Evolutionary conservation across 2,329 filamentous ascomycete species (phyloP), one percentile per base, ranked within the genome.

Genomic region (Neofusicoccum ribis): DNA sequence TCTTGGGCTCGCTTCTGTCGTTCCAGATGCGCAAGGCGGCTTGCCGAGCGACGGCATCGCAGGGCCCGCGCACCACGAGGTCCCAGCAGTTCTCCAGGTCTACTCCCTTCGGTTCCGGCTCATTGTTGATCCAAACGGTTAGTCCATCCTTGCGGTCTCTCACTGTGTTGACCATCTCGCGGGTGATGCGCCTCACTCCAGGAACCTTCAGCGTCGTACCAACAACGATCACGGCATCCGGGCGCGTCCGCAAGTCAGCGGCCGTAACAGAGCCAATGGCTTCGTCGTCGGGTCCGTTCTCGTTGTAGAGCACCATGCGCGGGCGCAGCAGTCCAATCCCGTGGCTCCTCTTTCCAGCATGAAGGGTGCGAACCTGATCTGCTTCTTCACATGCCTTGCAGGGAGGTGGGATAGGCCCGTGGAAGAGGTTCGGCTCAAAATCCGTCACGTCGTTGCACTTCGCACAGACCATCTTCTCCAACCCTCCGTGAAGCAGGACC

Each of bases 161-260:
- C n/a, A 96, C 91, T 37, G 92, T 89, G 58, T 89, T 88, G 76
- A 93, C 97, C 85, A 98, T 88, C 77, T 97, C 93, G 75, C 91
- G 91, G 66, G 94, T 93, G 65, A 99, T 90, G 63, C 93, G 87
- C 67, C 91, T 88, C 49, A 97, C 93, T 8, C 95, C 95, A 0
- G 94, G 94, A 58, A 99, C 93, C 76, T 98, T 98, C 71, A 99
- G 82, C 66, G 92, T 97, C 2, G 95, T 99, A 61, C 95, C 95
- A 8, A 97, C 95, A 34, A 99, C 95, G 70, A 99, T 88, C 31
- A 99, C 86, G 17, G 93, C 93, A 76, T 98, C 95, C 0, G 95
- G 94, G 43, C 93, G 86, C 47, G 89, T 86, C 67, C 92, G 90
- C 66, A 98, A 82, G 75, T 99, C 95, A 4, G 93, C 89, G 69